These are phyloP conservation scores for Calocybe indica DNA, from an alignment of 768 basidiomycete species.

Conservation along the genomic window DNA sequence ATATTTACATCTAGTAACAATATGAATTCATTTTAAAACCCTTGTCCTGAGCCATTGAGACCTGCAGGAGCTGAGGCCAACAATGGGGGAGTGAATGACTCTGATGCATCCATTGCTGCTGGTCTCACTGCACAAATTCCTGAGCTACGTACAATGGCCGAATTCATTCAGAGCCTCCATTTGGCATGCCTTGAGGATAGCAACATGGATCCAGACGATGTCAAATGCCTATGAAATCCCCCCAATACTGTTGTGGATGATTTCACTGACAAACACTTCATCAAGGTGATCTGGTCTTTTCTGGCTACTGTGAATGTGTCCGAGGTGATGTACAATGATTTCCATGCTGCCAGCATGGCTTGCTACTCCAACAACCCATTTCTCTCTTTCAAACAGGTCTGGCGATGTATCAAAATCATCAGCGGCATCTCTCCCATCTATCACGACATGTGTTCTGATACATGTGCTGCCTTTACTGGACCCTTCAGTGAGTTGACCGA, in stretches of 20 bases:
- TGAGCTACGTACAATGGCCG: not conserved
- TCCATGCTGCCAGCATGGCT: conserved; percentile 8
- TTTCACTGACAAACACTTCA: conserved; percentile 11
- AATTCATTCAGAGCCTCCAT: conserved; percentile 16
- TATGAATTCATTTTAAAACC: not conserved
- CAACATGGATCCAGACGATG: conserved; percentile 11
- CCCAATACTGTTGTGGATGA: conserved; percentile 7
- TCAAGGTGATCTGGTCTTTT: conserved; percentile 10
- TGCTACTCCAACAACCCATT: conserved; percentile 19
- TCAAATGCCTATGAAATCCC: conserved; percentile 20
- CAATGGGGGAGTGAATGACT: not conserved
- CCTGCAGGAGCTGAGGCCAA: not conserved
- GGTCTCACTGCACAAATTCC: not conserved
- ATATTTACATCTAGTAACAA: too few relatives aligned
- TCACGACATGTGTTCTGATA: conserved; percentile 37
- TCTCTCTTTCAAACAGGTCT: conserved; percentile 21
- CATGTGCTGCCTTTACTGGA: conserved; percentile 4
- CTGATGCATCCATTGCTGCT: too few relatives aligned
- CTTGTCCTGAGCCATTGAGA: not conserved
- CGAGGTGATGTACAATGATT: conserved; percentile 9
- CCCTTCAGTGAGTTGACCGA: not conserved
- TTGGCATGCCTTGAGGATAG: conserved; percentile 20
- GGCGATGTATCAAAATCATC: conserved; percentile 16
- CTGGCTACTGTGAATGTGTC: conserved; percentile 11
- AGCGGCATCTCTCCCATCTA: conserved; percentile 27